phyloP scores from a whole-genome alignment of 2,329 filamentous ascomycete species.

The Drechslera avenae region DNA sequence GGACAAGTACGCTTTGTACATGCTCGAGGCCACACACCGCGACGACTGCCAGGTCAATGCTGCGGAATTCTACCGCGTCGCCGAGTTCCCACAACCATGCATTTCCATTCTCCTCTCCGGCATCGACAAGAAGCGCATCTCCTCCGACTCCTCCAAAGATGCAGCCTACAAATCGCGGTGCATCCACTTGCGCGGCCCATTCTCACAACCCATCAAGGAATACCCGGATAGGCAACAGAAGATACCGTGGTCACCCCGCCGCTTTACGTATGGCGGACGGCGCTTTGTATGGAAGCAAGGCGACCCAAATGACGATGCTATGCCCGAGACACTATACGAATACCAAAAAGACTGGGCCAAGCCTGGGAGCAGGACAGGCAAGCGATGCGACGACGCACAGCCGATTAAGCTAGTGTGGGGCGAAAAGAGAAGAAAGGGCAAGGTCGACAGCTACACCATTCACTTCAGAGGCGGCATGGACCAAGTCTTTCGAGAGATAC shows the following conservation, averaged over 20 bases:
- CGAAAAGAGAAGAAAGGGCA: constrained; percentile 45
- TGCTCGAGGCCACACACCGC: constrained; percentile 42
- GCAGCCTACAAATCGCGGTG: constrained; percentile 46
- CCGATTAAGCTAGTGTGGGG: constrained; percentile 43
- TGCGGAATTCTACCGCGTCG: constrained; percentile 44
- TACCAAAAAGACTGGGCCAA: constrained; percentile 43
- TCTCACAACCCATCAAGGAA: constrained; percentile 42
- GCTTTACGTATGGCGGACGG: constrained; percentile 45
- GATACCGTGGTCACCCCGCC: constrained; percentile 47
- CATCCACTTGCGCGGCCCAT: constrained; percentile 42
- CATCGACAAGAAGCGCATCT: constrained; percentile 40
- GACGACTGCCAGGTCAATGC: constrained; percentile 42
- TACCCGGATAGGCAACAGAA: constrained; percentile 46
- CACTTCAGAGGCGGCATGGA: constrained; percentile 47
- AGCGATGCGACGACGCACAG: constrained; percentile 42
- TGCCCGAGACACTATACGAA: constrained; percentile 47
- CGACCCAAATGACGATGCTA: constrained; percentile 54
- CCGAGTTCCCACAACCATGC: constrained; percentile 41
- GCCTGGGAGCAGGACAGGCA: constrained; percentile 44
- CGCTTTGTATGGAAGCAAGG: constrained; percentile 52
- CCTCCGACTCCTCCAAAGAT: constrained; percentile 28
- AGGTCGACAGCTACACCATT: constrained; percentile 47
- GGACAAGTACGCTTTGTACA: constrained; percentile 45
- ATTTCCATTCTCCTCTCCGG: constrained; percentile 43
- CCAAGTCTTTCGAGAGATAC: constrained; percentile 44